Evolutionary conservation across 345 rosid genomes (phyloP), one percentile per base, ranked within the genome.

Genomic region (Salix purpurea): DNA sequence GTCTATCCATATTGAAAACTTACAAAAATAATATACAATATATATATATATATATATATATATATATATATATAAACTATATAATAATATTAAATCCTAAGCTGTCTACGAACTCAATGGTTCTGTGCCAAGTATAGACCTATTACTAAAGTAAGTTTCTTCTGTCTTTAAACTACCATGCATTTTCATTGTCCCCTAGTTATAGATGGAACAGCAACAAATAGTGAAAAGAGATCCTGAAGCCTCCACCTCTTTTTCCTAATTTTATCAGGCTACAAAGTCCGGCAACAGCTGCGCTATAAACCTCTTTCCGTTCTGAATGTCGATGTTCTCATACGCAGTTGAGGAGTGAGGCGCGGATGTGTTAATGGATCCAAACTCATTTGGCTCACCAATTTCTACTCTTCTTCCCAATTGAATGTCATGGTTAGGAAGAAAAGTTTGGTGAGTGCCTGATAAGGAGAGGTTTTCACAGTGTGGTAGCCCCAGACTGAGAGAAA

Each of bases 401-500:
- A 90, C 88, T 78, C 96, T 84, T 77, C 97, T 90, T 30, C 97
- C 97, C 39, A 92, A 52, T 30, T 91, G 97, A 65, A 93, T 85
- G 86, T 79, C 90, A 74, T 87, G 99, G 81, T 81, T 90, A 32
- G 91, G 96, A 65, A 95, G 91, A 83, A 91, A 95, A 61, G 71
- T 79, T 64, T 91, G 97, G 77, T 91, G 96, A 12, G 90, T 82
- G 11, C 87, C 91, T n/a, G 97, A 82, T 23, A 91, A 76, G 10
- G 97, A 85, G 72, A 95, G 89, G 85, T 90, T 93, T 82, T 93
- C 99, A 40, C 94, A 90, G 66, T 90, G 97, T 2, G 97, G 99
- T 24, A 95, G 86, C 30, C 99, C 99, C 52, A 95, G 89, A 44
- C 97, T 88, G 65, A 95, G 97, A 0, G 99, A 95, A 36, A 95